Evolutionary conservation across 225 moss, liverwort and hornwort genomes (phyloP).

Genomic region (Takakia lepidozioides): DNA sequence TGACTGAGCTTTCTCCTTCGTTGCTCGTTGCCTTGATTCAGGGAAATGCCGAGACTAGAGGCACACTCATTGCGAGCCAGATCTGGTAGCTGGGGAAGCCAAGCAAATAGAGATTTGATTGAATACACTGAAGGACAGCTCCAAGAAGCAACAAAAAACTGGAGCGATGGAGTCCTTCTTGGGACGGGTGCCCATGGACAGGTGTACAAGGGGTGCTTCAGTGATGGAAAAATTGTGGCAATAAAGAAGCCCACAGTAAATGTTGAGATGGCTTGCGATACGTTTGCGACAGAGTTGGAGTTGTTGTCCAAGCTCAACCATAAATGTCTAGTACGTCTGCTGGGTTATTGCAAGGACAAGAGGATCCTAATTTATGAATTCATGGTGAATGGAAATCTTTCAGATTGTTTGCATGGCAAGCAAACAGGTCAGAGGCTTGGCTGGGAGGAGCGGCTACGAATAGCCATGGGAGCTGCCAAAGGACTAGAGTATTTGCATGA

Average conservation of each 20-base stretch:
- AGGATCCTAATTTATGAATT: slow-evolving; percentile 73
- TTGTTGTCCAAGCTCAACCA: slow-evolving; percentile 38
- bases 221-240: slow-evolving; percentile 47
- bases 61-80: slow-evolving; percentile 9
- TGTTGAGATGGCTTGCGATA: slow-evolving; percentile 50
- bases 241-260: slow-evolving; percentile 71
- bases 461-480: slow-evolving; percentile 66
- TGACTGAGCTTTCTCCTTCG: too few species aligned
- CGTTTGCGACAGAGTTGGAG: slow-evolving; percentile 48
- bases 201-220: slow-evolving; percentile 57
- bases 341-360: slow-evolving; percentile 59
- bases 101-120: slow-evolving; percentile 17
- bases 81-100: slow-evolving; percentile 21
- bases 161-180: slow-evolving; percentile 28
- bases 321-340: slow-evolving; percentile 48
- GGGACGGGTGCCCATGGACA: slow-evolving; percentile 67
- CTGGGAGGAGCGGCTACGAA: slow-evolving; percentile 62
- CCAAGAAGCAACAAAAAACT: slow-evolving; percentile 19
- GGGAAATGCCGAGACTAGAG: too few species aligned
- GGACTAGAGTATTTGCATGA: slow-evolving; percentile 80
- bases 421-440: slow-evolving; percentile 34
- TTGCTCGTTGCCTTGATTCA: too few species aligned
- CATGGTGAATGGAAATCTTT: slow-evolving; percentile 65
- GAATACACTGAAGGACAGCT: slow-evolving; percentile 20
- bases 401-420: slow-evolving; percentile 68